Evolutionary conservation across 331 rosid genomes (phyloP).

Genomic region (Ulmus americana): DNA sequence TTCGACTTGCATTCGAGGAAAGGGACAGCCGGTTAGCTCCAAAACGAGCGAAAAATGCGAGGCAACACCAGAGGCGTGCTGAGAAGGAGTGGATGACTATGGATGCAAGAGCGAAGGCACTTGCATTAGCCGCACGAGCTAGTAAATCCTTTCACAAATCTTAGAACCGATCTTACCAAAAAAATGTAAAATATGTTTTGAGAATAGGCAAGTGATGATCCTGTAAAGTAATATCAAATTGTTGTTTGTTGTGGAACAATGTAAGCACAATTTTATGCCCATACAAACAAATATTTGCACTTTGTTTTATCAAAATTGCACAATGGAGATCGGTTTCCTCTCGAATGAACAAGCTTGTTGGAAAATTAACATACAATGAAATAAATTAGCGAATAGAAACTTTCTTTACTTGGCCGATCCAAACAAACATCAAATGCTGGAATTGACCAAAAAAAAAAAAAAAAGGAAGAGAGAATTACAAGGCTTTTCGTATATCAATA

Average conservation of each 20-base stretch:
- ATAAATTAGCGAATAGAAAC: too few species aligned
- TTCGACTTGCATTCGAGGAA: conserved; percentile 81
- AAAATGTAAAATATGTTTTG: not conserved
- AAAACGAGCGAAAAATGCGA: conserved; percentile 79
- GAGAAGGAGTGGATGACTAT: conserved; percentile 59
- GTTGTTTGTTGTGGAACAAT: too few species aligned
- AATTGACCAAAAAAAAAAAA: not conserved
- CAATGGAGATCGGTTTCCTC: not conserved
- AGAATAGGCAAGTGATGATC: not conserved
- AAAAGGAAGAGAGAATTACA: not conserved
- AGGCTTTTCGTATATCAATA: conserved; percentile 1
- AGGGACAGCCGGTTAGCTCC: conserved; percentile 80
- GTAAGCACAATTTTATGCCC: not conserved
- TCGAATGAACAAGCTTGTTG: not conserved
- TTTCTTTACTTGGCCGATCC: too few species aligned
- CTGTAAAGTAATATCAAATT: not conserved
- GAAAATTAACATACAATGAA: too few species aligned
- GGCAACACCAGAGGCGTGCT: conserved; percentile 85
- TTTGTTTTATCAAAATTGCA: not conserved
- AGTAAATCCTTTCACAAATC: conserved; percentile 45
- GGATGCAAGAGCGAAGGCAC: conserved; percentile 65
- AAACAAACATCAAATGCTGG: not conserved
- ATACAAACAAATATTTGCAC: not conserved
- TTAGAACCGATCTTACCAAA: conserved; percentile 8
- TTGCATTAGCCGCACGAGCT: conserved; percentile 64